Evolutionary conservation across 768 basidiomycete species (phyloP).

Genomic region (Coprinellus aureogranulatus): DNA sequence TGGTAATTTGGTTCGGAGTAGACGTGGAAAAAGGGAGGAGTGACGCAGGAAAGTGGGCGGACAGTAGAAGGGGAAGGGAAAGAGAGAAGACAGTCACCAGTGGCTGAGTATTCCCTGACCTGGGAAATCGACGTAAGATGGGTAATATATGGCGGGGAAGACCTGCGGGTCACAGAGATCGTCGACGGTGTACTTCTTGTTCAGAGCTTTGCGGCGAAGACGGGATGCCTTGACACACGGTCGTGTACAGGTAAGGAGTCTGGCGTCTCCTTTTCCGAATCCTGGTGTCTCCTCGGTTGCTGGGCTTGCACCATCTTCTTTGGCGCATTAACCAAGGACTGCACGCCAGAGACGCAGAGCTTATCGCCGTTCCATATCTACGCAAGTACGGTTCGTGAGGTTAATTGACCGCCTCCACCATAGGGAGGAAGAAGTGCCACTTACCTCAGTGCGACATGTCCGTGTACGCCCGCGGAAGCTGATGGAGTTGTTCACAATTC

Average conservation of each 20-base stretch:
- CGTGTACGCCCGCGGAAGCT: conserved; percentile 41
- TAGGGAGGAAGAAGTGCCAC: conserved; percentile 8
- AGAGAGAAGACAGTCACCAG: no score
- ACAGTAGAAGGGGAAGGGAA: conserved; percentile 18
- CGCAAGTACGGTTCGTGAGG: conserved; percentile 1
- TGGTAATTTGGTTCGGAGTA: conserved; percentile 77
- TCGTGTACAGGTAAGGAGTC: no score
- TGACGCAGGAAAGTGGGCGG: conserved; percentile 61
- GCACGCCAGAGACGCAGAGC: conserved; percentile 45
- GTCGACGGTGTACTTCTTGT: no score
- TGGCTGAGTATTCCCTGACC: no score
- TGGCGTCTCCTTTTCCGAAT: no score
- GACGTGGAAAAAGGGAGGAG: conserved; percentile 61
- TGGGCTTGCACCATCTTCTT: conserved; percentile 4
- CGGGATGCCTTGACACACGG: no score
- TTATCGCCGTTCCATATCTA: conserved; percentile 42
- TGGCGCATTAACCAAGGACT: conserved; percentile 36
- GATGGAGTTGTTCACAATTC: conserved; percentile 41
- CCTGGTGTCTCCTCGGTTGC: no score
- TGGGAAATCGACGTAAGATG: no score
- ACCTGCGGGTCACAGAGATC: no score
- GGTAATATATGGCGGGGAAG: no score
- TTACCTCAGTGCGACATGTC: conserved; percentile 44
- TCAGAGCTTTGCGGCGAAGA: no score
- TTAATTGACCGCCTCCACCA: not conserved